Percentiles rank a stretch among this genome's conserved stretches.
Conservation (phyloP, 768 basidiomycete species). For the Dioszegia aurantiaca region DNA sequence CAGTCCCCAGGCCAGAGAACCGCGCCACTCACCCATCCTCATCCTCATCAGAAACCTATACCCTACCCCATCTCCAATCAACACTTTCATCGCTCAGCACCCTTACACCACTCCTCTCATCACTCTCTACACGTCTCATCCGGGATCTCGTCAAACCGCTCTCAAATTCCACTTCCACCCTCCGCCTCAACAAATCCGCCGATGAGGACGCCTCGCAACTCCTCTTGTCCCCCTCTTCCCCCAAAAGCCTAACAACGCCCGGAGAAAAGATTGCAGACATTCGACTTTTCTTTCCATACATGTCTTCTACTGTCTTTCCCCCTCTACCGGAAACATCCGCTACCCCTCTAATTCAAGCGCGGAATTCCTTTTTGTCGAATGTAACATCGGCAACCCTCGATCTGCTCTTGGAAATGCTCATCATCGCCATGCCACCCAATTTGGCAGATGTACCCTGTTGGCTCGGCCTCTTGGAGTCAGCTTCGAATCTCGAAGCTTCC, state of each 20-base stretch:
- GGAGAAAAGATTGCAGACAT: conserved; percentile 61
- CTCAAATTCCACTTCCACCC: background rate
- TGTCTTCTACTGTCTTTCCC: conserved; percentile 67
- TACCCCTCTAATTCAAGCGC: conserved; percentile 19
- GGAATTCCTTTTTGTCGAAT: conserved; percentile 57
- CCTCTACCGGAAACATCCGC: conserved; percentile 58
- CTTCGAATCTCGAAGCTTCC: conserved; percentile 65
- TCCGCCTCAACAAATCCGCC: background rate
- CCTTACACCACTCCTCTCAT: conserved; percentile 18
- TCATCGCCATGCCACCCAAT: conserved; percentile 69
- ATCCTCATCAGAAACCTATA: conserved; percentile 18
- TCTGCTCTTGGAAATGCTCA: conserved; percentile 59
- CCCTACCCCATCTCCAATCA: conserved; percentile 25
- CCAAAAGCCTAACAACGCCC: too few relatives aligned
- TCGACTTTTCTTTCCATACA: conserved; percentile 62
- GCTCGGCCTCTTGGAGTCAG: conserved; percentile 60
- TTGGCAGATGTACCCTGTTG: conserved; percentile 63
- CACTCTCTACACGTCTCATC: conserved; percentile 31
- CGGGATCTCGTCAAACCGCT: conserved; percentile 40
- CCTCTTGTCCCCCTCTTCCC: too few relatives aligned
- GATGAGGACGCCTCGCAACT: too few relatives aligned
- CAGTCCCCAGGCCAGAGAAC: too few relatives aligned
- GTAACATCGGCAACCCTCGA: conserved; percentile 62
- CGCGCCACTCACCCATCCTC: background rate
- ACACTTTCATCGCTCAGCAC: conserved; percentile 54